Evolutionary conservation across 208 protist species (phyloP), one percentile per base, ranked within the genome.

Genomic region (Strigomonas culicis): DNA sequence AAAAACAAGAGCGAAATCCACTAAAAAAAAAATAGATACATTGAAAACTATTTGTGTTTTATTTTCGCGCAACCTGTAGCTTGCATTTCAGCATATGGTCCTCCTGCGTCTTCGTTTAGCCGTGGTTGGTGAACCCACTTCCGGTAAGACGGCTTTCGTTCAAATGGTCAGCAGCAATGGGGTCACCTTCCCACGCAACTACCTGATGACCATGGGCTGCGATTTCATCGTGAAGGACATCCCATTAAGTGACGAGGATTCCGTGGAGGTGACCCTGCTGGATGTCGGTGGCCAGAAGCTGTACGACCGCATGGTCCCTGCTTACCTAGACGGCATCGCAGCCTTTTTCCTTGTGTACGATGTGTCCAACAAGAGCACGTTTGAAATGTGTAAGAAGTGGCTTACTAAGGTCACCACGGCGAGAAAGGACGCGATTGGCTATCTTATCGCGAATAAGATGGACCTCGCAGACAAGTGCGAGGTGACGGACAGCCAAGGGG

Each of bases 181-280:
- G 32, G 68, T 80, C 8, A 77, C 76, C 0, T 97, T 96, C 63
- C 90, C 92, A 0, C 91, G 91, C 56, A 93, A 97, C 59, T 97
- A 97, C 68, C 31, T 94, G n/a, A 96, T 97, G 92, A 97, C 92
- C 4, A 84, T 88, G 74, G 92, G 92, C 4, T 93, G 91, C 64
- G 92, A 97, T 49, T 90, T 97, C 76, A 75, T 88, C 22, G 84
- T 95, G 22, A 97, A 95, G 74, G 90, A 97, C 61, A 52, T 96
- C 15, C 41, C 50, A 10, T 22, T 96, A 27, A 82, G 91, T 53
- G 79, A 95, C n/a, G 78, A 92, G 10, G 82, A 82, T 62, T 86
- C 74, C 6, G 90, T 96, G 8, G 92, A 97, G 67, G 79, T 97
- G 52, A 82, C 86, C 21, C 69, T 97, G 25, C 81, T 91, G 31